Evolutionary conservation across 805 yeast genomes (phyloP), one percentile per base, ranked within the genome.

Genomic region (Torulaspora maleeae): DNA sequence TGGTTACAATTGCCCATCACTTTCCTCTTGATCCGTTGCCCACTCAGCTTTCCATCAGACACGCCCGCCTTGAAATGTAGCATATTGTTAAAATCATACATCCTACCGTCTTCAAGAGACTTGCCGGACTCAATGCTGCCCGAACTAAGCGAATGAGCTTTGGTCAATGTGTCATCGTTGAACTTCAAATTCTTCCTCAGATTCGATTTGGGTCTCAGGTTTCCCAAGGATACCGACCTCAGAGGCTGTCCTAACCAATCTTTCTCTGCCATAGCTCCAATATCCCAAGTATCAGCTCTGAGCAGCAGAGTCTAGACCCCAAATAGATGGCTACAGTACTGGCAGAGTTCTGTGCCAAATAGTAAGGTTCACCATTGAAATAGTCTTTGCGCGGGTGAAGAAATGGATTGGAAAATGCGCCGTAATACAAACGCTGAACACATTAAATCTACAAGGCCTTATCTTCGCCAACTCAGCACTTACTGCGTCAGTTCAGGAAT

Each of bases 1-100:
- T 75, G 67, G 47, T 70, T 67, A 48, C 74, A 77, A 17, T 71
- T 70, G 15, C 30, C 27, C 1, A 52, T 33, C 1, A 46, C 17
- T 40, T 41, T 35, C 35, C 38, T 30, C 27, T 43, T 41, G 12
- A 17, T 27, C 28, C 34, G 20, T 27, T 43, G 45, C 11, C 44
- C 41, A 20, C 35, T 43, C 20, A 42, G 25, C 25, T 38, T 37
- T 11, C 52, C 35, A 24, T 55, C 54, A n/a, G 45, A 50, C 38
- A 53, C 37, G 25, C 51, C 56, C 33, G 60, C 43, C 39, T 60
- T 62, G 12, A 51, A 52, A 30, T 56, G 47, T 15, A 62, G 38
- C 28, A 56, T 50, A 30, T 49, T 49, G 37, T 61, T 63, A 24
- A 61, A 43, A 41, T 61, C 65, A 5, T 49, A 44, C 4, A 59